Evolutionary conservation across 768 basidiomycete species (phyloP).

Genomic region (Leccinum uliginosum): DNA sequence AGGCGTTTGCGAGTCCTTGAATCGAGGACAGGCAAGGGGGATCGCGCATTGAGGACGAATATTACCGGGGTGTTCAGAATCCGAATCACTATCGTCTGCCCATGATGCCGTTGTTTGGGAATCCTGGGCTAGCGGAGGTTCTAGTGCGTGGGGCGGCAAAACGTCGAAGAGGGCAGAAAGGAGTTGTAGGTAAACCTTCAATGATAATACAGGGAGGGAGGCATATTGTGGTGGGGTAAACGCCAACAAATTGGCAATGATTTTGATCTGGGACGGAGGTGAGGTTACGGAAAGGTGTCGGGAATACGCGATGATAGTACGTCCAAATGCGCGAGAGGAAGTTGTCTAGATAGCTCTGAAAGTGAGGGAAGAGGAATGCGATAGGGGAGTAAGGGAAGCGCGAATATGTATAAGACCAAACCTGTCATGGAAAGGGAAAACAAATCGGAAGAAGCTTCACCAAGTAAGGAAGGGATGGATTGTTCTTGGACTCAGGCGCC

Average conservation of each 20-base stretch:
- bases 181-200: conserved; percentile 53
- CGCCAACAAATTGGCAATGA: conserved; percentile 67
- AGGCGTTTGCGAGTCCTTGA: conserved; percentile 60
- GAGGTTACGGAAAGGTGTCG: conserved; percentile 30
- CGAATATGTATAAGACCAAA: conserved; percentile 55
- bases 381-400: conserved; percentile 75
- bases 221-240: conserved; percentile 63
- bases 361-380: conserved; percentile 61
- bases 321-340: conserved; percentile 50
- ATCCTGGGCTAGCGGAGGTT: conserved; percentile 34
- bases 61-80: conserved; percentile 32
- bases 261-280: conserved; percentile 42
- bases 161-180: conserved; percentile 46
- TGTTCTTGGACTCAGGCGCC: conserved; percentile 54
- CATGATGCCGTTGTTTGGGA: conserved; percentile 10
- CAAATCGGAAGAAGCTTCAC: conserved; percentile 26
- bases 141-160: conserved; percentile 51
- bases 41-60: conserved; percentile 34
- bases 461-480: conserved; percentile 25
- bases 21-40: conserved; percentile 45
- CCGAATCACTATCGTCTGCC: conserved; percentile 38
- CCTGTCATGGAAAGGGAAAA: conserved; percentile 33
- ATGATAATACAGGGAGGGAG: conserved; percentile 38
- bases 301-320: conserved; percentile 28
- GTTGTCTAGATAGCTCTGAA: conserved; percentile 55